Evolutionary conservation across 192 early-diverging fungal genomes (phyloP).

Genomic region (Pilaira anomala): DNA sequence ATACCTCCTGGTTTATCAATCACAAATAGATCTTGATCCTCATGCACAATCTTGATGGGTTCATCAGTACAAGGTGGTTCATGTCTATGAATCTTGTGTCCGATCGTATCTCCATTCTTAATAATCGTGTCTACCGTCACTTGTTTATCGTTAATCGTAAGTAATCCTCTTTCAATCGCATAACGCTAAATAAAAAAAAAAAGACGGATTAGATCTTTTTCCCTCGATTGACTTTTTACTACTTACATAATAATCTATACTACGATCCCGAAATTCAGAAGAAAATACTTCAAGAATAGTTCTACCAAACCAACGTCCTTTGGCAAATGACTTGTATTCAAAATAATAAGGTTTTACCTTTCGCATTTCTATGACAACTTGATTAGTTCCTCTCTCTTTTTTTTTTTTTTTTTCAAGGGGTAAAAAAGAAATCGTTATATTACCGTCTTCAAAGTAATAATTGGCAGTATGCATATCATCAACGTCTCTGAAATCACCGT

Average conservation of each 20-base stretch:
- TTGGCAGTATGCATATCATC: conserved; percentile 46
- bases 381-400: background rate
- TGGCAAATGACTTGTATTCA: conserved; percentile 77
- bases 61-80: conserved; percentile 84
- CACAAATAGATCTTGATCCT: conserved; percentile 67
- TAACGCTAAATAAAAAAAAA: conserved; percentile 44
- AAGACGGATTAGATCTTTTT: too few species aligned
- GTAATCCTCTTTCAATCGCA: conserved; percentile 80
- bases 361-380: conserved; percentile 52
- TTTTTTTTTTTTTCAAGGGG: background rate
- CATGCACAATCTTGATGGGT: conserved; percentile 60
- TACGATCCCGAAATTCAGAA: conserved; percentile 86
- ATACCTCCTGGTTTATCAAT: conserved; percentile 90
- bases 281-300: conserved; percentile 77
- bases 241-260: conserved; percentile 75
- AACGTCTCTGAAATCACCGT: conserved; percentile 24
- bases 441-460: conserved; percentile 62
- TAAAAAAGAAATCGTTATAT: too few species aligned
- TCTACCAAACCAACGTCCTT: conserved; percentile 84
- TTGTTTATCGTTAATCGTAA: conserved; percentile 70
- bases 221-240: conserved; percentile 6
- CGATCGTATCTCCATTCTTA: conserved; percentile 75
- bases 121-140: conserved; percentile 60
- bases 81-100: conserved; percentile 87
- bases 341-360: conserved; percentile 86